Base-by-base conservation (phyloP, 139 green algal species). In the Closterium sp. region DNA sequence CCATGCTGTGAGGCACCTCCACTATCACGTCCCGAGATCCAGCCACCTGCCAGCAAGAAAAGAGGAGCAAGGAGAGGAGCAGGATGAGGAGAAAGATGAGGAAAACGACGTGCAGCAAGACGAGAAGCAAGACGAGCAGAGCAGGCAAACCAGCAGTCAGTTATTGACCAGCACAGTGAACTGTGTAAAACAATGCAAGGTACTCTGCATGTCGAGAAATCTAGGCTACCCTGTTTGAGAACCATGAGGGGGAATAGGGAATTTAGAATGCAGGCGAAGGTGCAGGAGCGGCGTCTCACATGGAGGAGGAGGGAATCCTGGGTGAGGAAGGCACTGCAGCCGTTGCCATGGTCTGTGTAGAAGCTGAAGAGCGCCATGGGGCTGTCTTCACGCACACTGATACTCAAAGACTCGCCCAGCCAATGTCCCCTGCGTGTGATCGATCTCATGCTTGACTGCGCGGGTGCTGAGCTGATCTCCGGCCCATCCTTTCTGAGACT, bases 1-100 rank as follows among this genome's bases (percentile, higher is more conserved):
- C 87, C 31, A 92, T 91, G 25, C 30, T 30, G 64, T 84, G 91
- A 25, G 23, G n/a, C 34, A 90, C 25, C 34, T 32, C 64, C 30
- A 92, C 34, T 25, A 33, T 92, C 66, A 76, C 55, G 55, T 76
- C 55, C 16, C 55, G 55, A 28, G 55, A 76, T 76, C 55, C 55
- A 76, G 55, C 55, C 55, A 76, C 55, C 55, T 76, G 12, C 55
- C 55, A 76, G 55, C 16, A 76, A 76, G n/a, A 76, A 76, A 3
- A 76, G 55, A 76, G 55, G 55, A 76, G 55, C 55, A 28, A 76
- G 23, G 25, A 3, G 55, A 76, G 12, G 16, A 19, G 55, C 55
- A 76, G n/a, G 55, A 76, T 76, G 55, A 76, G 55, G 55, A 76
- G 55, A 76, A 76, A 16, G 16, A 76, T 76, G 55, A 76, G n/a